Evolutionary conservation across 306 rosid genomes (phyloP), one percentile per base, ranked within the genome.

Genomic region (Vigna hirtella): DNA sequence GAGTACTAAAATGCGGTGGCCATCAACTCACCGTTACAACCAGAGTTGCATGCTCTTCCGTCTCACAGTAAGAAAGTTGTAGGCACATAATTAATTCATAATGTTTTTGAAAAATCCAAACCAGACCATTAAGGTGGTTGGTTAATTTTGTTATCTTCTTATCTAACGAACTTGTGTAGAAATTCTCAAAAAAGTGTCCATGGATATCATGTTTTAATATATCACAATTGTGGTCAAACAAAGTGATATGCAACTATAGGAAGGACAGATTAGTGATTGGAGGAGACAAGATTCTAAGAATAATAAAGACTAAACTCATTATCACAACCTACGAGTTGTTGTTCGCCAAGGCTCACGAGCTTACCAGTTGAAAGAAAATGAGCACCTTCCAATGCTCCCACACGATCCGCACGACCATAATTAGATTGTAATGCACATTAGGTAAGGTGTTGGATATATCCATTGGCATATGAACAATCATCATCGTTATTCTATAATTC

Each of bases 251-350:
- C 28, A 52, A 18, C 4, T 28, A 5, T 57, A 14, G 7, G 11
- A 49, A 63, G 10, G 24, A 34, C n/a, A 52, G 40, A 52, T 14
- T 22, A 66, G 56, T 22, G 7, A 82, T 1, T 1, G 40, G 8
- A n/a, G 9, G 4, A 15, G 8, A 62, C 48, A 7, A 47, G 2
- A 47, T 1, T 2, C 1, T 12, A 48, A 15, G 40, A 73, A 80
- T 36, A 32, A 7, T 14, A 48, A 80, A 83, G 79, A 88, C 89
- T 65, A 72, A 91, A 93, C 97, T 88, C 93, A 6, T 91, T 92
- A 72, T 91, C 97, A 40, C 96, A 93, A 76, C 91, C 97, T 79
- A 93, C 98, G 43, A 93, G 96, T 86, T 88, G 98, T 70, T 90
- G 96, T 80, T 90, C 96, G 20, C 98, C 86, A 38, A 93, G 87